Conservation (phyloP, 2,329 filamentous ascomycete genomes). For the Verticillium dahliae region DNA sequence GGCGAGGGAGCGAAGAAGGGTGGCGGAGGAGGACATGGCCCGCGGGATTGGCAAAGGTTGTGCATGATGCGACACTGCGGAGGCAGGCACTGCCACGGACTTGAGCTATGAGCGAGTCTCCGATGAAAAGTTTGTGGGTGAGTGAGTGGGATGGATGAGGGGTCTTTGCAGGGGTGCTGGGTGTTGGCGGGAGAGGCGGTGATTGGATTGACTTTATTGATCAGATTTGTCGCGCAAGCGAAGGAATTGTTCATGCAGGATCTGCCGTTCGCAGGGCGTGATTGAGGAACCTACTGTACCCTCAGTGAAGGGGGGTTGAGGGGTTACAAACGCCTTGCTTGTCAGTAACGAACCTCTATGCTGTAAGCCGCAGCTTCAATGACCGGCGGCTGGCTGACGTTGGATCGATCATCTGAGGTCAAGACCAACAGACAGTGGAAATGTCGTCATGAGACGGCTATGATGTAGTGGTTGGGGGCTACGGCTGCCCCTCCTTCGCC, state of each 20-base stretch:
- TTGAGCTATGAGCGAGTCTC: too few relatives aligned
- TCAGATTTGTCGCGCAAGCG: neutral
- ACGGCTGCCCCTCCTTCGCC: neutral
- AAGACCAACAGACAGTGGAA: neutral
- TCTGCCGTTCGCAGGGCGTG: neutral
- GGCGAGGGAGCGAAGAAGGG: neutral
- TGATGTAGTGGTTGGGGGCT: neutral
- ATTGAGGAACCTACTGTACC: neutral
- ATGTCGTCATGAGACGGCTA: neutral
- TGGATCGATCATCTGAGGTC: neutral
- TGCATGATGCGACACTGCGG: neutral
- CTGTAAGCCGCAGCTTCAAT: neutral
- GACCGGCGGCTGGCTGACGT: neutral
- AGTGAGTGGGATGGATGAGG: neutral
- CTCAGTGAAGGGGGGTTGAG: neutral
- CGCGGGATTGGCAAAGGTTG: neutral
- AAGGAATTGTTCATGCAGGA: neutral
- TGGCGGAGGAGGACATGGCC: neutral
- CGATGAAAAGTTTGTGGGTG: neutral
- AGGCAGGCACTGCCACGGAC: neutral
- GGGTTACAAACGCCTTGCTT: neutral
- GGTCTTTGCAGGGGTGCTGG: neutral
- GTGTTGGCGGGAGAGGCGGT: neutral
- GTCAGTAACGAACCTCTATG: neutral
- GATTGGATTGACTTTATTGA: neutral